Conservation (phyloP, 805 yeast species). For the Limtongia smithiae region DNA sequence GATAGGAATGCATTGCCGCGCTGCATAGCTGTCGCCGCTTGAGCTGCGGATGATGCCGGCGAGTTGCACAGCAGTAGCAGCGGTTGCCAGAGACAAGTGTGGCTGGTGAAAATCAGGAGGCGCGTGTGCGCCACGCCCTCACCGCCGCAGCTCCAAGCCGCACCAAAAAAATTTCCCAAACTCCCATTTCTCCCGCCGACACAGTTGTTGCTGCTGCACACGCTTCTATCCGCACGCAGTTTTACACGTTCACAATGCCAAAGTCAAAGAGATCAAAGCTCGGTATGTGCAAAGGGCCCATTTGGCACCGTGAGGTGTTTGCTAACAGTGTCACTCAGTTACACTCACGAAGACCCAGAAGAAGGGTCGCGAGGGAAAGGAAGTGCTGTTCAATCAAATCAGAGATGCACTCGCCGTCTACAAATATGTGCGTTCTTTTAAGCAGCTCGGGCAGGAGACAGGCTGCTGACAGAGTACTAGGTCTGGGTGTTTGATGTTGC, state of each 20-base stretch:
- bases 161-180: conserved; percentile 4
- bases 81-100: no score
- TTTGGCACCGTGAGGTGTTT: background rate
- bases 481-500: conserved; percentile 81
- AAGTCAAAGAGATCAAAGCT: conserved; percentile 96
- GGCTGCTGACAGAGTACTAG: conserved; percentile 7
- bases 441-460: background rate
- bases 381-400: conserved; percentile 84
- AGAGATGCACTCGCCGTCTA: conserved; percentile 74
- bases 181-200: conserved; percentile 5
- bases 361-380: conserved; percentile 91
- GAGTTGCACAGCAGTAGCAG: no score
- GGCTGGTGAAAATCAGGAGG: background rate
- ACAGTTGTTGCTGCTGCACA: background rate
- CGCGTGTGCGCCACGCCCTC: conserved; percentile 3
- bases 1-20: conserved; percentile 72
- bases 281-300: conserved; percentile 31
- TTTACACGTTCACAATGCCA: conserved; percentile 60
- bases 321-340: conserved; percentile 41
- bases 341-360: conserved; percentile 94
- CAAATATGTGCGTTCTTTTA: conserved; percentile 49
- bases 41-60: no score
- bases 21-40: no score
- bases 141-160: conserved; percentile 1
- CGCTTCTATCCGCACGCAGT: conserved; percentile 1